A percentile compares a stretch with the other conserved stretches of the same genome.
These are phyloP conservation scores for Solioccasus polychromus DNA, from an alignment of 768 basidiomycete species.

Conservation along the genomic window DNA sequence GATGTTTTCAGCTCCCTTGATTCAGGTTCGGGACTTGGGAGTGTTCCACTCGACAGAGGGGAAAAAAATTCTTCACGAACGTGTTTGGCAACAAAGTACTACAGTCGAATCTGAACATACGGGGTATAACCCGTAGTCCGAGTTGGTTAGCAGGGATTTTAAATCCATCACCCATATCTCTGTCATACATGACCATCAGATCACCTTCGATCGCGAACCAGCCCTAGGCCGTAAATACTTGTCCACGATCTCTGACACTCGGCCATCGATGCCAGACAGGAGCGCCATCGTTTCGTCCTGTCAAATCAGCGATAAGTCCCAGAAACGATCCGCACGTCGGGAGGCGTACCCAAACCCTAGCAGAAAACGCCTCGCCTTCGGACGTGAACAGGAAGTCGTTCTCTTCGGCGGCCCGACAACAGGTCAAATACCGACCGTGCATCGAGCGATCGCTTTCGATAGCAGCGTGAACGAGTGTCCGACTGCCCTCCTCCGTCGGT, in stretches of 20 bases:
- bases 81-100: too few relatives aligned
- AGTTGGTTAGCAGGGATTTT: too few relatives aligned
- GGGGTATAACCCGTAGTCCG: too few relatives aligned
- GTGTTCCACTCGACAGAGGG: too few relatives aligned
- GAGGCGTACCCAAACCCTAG: constrained; percentile 28
- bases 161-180: too few relatives aligned
- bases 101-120: too few relatives aligned
- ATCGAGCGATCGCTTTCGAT: constrained; percentile 14
- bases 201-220: too few relatives aligned
- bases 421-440: constrained; percentile 30
- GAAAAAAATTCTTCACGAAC: too few relatives aligned
- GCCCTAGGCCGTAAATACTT: constrained; percentile 10
- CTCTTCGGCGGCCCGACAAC: constrained; percentile 22
- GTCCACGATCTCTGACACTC: constrained; percentile 16
- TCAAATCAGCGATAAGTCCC: background rate
- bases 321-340: background rate
- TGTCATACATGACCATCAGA: too few relatives aligned
- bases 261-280: constrained; percentile 12
- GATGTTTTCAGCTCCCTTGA: too few relatives aligned
- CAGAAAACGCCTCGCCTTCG: constrained; percentile 26
- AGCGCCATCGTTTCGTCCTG: constrained; percentile 16
- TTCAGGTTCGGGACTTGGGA: too few relatives aligned
- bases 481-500: too few relatives aligned
- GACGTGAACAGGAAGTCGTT: constrained; percentile 26
- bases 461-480: constrained; percentile 28